Conservation (phyloP, 2,329 filamentous ascomycete genomes). For the Epichloe sylvatica region DNA sequence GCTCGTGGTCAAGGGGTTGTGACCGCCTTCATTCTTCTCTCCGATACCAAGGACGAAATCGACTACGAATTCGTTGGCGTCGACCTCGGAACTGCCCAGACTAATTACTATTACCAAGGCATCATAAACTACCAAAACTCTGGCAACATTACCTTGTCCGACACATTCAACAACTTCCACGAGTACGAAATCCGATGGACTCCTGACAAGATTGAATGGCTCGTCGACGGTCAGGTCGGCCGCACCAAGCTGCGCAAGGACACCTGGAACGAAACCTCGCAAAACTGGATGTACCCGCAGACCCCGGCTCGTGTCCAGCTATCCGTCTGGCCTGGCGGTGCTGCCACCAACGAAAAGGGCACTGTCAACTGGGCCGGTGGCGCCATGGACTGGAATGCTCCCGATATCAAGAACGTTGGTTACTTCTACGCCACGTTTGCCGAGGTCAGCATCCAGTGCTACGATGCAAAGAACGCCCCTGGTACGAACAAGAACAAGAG, state of each 20-base stretch:
- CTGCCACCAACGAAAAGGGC: constrained; percentile 61
- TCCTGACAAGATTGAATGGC: constrained; percentile 74
- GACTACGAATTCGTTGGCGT: constrained; percentile 90
- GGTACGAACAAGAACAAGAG: constrained; percentile 56
- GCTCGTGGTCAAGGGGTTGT: constrained; percentile 78
- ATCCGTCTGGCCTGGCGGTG: constrained; percentile 90
- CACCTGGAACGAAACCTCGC: constrained; percentile 74
- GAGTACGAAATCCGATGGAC: constrained; percentile 91
- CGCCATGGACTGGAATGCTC: constrained; percentile 64
- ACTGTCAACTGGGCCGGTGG: constrained; percentile 90
- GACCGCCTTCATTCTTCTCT: constrained; percentile 92
- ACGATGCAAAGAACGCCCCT: constrained; percentile 44
- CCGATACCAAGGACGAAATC: constrained; percentile 94
- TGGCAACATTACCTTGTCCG: constrained; percentile 50
- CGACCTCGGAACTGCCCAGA: constrained; percentile 66
- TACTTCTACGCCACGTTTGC: constrained; percentile 80
- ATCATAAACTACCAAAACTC: constrained; percentile 73
- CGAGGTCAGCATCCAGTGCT: constrained; percentile 75
- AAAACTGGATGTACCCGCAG: constrained; percentile 80
- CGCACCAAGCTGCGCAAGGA: constrained; percentile 61
- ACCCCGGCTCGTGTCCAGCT: constrained; percentile 83
- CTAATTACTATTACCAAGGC: constrained; percentile 96
- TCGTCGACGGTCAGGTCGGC: constrained; percentile 64
- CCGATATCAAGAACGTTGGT: constrained; percentile 65
- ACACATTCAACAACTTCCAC: constrained; percentile 70